These are phyloP conservation scores for Fragaria iinumae DNA, from an alignment of 306 rosid species.

Conservation along the genomic window DNA sequence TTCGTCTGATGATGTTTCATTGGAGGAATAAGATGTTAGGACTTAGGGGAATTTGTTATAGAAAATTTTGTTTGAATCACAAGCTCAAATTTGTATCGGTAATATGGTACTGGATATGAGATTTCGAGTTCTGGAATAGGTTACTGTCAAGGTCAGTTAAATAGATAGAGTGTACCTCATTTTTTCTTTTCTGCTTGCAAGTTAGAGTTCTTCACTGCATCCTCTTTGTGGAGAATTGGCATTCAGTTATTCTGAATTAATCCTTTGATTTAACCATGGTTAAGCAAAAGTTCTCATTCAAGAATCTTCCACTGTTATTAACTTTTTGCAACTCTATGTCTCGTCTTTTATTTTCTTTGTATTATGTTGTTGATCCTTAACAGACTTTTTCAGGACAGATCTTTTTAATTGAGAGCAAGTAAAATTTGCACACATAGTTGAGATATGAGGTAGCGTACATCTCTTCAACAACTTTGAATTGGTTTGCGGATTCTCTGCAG, in stretches of 20 bases:
- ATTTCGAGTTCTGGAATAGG: neutral
- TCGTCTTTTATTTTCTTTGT: neutral
- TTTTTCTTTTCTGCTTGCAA: neutral
- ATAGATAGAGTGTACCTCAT: neutral
- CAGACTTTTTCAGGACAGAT: conserved; percentile 51
- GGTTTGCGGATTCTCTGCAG: conserved; percentile 24
- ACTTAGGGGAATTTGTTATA: neutral
- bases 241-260: neutral
- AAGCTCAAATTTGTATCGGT: neutral
- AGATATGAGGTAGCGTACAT: conserved; percentile 15
- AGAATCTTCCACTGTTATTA: neutral
- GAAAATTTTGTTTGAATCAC: neutral
- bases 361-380: conserved; percentile 43
- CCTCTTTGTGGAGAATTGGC: neutral
- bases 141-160: neutral
- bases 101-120: neutral
- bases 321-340: neutral
- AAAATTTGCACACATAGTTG: conserved; percentile 28
- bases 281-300: neutral
- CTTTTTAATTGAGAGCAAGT: conserved; percentile 82
- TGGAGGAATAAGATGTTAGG: neutral
- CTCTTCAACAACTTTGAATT: conserved; percentile 14
- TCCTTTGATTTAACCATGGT: neutral
- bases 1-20: neutral
- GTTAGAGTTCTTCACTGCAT: neutral